Base-by-base conservation (phyloP, 208 protist genomes). In the Porcisia hertigi region DNA sequence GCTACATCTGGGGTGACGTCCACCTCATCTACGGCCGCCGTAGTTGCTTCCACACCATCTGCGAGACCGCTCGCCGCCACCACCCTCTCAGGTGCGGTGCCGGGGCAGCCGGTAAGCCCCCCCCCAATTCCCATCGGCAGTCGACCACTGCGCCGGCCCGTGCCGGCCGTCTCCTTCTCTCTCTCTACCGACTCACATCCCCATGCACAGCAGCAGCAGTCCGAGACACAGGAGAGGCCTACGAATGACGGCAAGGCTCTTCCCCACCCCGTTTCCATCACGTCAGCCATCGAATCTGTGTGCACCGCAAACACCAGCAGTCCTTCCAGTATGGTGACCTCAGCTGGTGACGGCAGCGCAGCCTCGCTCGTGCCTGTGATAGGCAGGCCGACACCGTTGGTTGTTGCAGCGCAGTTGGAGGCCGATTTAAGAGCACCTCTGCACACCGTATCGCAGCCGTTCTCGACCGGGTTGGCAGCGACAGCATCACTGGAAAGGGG, bases 151-250 rank as follows among this genome's bases (percentile, higher is more conserved):
- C 77, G 77, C 34, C 71, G 71, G 34, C 71, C 71, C 47, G 36
- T 36, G 12, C 39, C 77, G 11, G 64, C 71, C 39, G 77, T 76
- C 0, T 76, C 77, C 47, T 73, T 81, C 53, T 73, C 71, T 23
- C 49, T 62, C 16, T 52, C 52, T 45, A 36, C 39, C 65, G 59
- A 67, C 64, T 53, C 41, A 36, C 69, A 47, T 18, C 23, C 52
- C n/a, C 52, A 72, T 14, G 16, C 7, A 23, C 52, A 55, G 30
- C 69, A 58, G 66, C 47, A 52, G 47, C 47, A 52, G 47, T 14
- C 47, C 11, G 47, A 52, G 11, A 52, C 20, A 7, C 47, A 64
- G 49, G 45, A 5, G 43, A 62, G 63, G 41, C 55, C 54, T 11
- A 11, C 59, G 23, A 34, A 67, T 23, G 1, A 39, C 36, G 20